Evolutionary conservation across 108 stramenopile genomes (phyloP).

Genomic region (Nitzschia sp.): DNA sequence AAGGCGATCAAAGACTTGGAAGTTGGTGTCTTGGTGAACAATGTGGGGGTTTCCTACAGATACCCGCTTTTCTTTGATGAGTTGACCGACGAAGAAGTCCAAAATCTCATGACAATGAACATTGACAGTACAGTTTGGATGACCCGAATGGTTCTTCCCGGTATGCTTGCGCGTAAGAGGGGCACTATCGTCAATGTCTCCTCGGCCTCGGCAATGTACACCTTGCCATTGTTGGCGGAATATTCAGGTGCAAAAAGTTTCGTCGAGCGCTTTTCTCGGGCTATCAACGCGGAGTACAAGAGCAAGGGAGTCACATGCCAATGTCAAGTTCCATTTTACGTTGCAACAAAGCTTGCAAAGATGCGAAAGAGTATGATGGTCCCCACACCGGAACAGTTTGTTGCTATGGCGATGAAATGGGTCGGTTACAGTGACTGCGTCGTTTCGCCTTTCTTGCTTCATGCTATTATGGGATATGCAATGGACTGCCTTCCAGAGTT

Average conservation of each 20-base stretch:
- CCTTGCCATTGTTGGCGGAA: conserved; percentile 92
- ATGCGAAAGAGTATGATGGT: conserved; percentile 89
- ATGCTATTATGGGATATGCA: conserved; percentile 92
- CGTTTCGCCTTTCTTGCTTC: conserved; percentile 91
- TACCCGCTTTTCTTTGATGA: conserved; percentile 97
- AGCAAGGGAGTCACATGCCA: conserved; percentile 91
- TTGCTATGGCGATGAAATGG: conserved; percentile 72
- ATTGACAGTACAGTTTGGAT: conserved; percentile 95
- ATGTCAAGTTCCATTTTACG: conserved; percentile 97
- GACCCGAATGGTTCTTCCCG: conserved; percentile 93
- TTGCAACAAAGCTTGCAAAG: conserved; percentile 98
- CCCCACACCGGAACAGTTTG: conserved; percentile 89
- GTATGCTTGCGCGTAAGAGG: conserved; percentile 87
- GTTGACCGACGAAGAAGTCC: conserved; percentile 80
- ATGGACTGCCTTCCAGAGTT: conserved; percentile 75
- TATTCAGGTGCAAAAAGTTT: conserved; percentile 97
- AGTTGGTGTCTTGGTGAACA: conserved; percentile 96
- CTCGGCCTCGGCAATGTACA: conserved; percentile 91
- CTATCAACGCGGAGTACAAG: conserved; percentile 88
- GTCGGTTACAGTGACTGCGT: conserved; percentile 84
- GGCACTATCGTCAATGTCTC: conserved; percentile 97
- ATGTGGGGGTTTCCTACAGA: conserved; percentile 97
- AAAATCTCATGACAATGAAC: conserved; percentile 87
- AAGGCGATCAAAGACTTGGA: conserved; percentile 77
- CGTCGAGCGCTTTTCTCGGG: conserved; percentile 93